Conservation (phyloP, 1,284 basidiomycete species). For the Ustilago esculenta region DNA sequence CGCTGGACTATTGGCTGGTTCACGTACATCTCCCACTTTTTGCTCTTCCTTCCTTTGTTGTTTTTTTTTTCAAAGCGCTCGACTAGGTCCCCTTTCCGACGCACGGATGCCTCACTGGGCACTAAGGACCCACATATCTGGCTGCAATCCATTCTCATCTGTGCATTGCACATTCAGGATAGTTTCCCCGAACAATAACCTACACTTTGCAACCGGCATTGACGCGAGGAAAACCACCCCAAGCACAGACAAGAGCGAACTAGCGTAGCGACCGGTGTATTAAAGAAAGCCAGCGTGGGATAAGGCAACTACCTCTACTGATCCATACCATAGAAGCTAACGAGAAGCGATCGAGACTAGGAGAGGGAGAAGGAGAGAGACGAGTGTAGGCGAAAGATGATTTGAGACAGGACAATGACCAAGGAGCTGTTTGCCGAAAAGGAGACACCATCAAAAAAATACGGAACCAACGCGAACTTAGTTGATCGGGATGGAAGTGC, state of each 20-base stretch:
- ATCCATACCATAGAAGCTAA: slow-evolving; percentile 4
- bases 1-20: too few species aligned
- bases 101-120: too few species aligned
- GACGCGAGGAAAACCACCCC: background rate
- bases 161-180: too few species aligned
- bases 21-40: too few species aligned
- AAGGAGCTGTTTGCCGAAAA: slow-evolving; percentile 7
- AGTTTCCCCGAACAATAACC: background rate
- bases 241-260: background rate
- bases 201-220: background rate
- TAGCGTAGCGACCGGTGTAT: slow-evolving; percentile 45
- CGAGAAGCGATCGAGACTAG: slow-evolving; percentile 1
- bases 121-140: too few species aligned
- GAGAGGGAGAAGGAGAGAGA: slow-evolving; percentile 6
- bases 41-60: too few species aligned
- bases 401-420: slow-evolving; percentile 18
- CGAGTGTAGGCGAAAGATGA: slow-evolving; percentile 14
- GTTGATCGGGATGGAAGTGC: slow-evolving; percentile 56
- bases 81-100: too few species aligned
- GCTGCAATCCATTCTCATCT: too few species aligned
- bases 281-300: slow-evolving; percentile 20
- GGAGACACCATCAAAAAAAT: too few species aligned
- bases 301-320: slow-evolving; percentile 22
- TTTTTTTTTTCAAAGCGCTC: too few species aligned
- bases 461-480: slow-evolving; percentile 16